Evolutionary conservation across 139 green algal genomes (phyloP), one percentile per base, ranked within the genome.

Genomic region (Ettlia oleoabundans): DNA sequence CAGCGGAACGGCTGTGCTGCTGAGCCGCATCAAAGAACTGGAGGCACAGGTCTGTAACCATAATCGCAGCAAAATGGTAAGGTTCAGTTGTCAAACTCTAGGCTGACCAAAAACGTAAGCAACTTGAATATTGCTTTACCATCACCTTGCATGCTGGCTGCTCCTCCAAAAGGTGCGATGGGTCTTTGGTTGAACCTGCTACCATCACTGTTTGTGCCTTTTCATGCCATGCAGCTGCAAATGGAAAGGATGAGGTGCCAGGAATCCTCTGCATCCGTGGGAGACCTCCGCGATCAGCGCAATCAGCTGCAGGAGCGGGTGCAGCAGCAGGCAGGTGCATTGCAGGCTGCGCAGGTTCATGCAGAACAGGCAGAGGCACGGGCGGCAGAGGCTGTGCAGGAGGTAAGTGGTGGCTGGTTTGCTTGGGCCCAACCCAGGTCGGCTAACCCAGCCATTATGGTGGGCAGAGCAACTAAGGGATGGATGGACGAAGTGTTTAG

Each of bases 31-130:
- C 15, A 77, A 47, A 7, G 65, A 83, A 28, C 35, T 83, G 66
- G 63, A 83, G 26, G 78, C 78, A 47, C 65, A 83, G 78, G 78
- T 83, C n/a, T n/a, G n/a, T n/a, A n/a, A n/a, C n/a, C n/a, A n/a
- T n/a, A n/a, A n/a, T n/a, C n/a, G n/a, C n/a, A n/a, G n/a, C n/a
- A n/a, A n/a, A n/a, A n/a, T n/a, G n/a, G n/a, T n/a, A n/a, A n/a
- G n/a, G n/a, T n/a, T n/a, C n/a, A n/a, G n/a, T n/a, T n/a, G n/a
- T n/a, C n/a, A n/a, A n/a, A n/a, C n/a, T n/a, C n/a, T n/a, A n/a
- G n/a, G n/a, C n/a, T n/a, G n/a, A n/a, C n/a, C n/a, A n/a, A n/a
- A n/a, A n/a, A n/a, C n/a, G n/a, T n/a, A n/a, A n/a, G n/a, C n/a
- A n/a, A n/a, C n/a, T n/a, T n/a, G n/a, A n/a, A n/a, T n/a, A n/a